phyloP scores from a whole-genome alignment of 345 rosid species.

The Salix koriyanagi region DNA sequence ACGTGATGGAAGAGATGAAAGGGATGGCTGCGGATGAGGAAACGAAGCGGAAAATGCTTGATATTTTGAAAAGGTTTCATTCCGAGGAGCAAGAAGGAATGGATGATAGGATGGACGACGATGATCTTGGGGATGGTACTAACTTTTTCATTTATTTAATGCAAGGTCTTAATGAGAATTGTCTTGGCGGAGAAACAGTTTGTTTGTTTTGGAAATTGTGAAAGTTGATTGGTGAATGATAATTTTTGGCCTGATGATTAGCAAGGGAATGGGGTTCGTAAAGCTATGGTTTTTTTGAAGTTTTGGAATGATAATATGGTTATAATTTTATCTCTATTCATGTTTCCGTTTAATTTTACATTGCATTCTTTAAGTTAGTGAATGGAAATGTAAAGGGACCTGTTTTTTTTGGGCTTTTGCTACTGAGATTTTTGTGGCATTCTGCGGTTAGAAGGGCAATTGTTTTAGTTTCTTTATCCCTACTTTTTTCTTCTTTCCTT shows the following conservation, averaged over 20 bases:
- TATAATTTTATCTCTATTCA: not conserved
- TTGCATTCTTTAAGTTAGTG: not conserved
- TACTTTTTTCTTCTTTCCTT: too few relatives aligned
- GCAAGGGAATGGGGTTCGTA: not conserved
- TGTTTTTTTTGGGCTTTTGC: not conserved
- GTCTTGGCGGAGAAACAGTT: not conserved
- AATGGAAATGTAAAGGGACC: not conserved
- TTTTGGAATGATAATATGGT: not conserved
- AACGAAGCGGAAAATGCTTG: conserved; percentile 67
- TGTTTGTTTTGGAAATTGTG: not conserved
- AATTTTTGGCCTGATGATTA: not conserved
- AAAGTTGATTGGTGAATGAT: not conserved
- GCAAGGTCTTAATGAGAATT: not conserved
- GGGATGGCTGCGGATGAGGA: conserved; percentile 59
- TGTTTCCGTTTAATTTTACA: not conserved
- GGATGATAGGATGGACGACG: conserved; percentile 51
- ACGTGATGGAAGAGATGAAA: conserved; percentile 67
- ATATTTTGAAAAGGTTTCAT: conserved; percentile 70
- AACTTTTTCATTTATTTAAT: too few relatives aligned
- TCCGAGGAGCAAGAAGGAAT: conserved; percentile 42
- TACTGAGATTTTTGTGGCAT: not conserved
- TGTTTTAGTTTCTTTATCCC: not conserved
- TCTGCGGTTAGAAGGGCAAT: not conserved
- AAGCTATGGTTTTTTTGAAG: not conserved
- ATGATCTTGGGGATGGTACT: not conserved